Percentiles rank a stretch among this genome's conserved stretches.
Conservation (phyloP, 306 rosid genomes). For the Cucumis hystrix region DNA sequence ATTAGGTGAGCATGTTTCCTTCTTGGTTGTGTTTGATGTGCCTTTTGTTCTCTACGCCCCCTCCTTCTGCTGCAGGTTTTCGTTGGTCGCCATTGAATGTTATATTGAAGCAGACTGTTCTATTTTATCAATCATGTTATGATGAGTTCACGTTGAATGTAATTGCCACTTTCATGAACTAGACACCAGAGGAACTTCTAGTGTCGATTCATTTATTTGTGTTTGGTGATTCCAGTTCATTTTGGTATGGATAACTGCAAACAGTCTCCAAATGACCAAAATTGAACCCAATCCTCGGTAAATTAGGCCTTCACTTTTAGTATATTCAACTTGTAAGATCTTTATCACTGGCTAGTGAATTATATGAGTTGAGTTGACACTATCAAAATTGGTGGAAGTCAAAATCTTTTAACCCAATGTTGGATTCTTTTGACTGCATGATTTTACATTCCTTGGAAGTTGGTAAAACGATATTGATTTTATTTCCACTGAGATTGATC, state of each 20-base stretch:
- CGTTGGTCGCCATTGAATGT: background rate
- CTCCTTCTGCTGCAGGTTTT: background rate
- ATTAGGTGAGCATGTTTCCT: conserved; percentile 9
- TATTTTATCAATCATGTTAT: background rate
- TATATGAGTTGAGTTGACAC: background rate
- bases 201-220: background rate
- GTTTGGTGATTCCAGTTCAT: background rate
- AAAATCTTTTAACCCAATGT: background rate
- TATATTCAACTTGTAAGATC: background rate
- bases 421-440: background rate
- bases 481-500: background rate
- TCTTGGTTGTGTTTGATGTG: background rate
- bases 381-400: no score
- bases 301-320: background rate
- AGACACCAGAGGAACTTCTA: background rate
- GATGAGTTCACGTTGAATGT: background rate
- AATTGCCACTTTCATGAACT: background rate
- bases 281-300: background rate
- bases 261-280: background rate
- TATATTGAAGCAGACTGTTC: background rate
- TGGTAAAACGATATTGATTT: background rate
- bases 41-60: background rate
- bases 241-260: background rate
- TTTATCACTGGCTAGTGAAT: background rate
- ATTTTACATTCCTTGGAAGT: background rate